These are phyloP conservation scores for Casuarina equisetifolia DNA, from an alignment of 306 rosid genomes.

Conservation along the genomic window DNA sequence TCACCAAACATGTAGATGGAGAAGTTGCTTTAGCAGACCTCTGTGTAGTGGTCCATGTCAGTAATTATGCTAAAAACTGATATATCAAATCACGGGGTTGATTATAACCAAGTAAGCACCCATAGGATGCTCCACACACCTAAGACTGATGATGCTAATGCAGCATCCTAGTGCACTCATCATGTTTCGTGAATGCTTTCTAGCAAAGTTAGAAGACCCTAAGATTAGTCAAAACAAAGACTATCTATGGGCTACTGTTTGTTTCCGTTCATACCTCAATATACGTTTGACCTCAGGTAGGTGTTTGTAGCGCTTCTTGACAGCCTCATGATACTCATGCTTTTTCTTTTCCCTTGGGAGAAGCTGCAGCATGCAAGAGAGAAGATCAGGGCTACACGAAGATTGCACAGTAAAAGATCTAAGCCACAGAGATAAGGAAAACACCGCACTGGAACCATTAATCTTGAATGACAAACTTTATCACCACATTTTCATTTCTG, in stretches of 20 bases:
- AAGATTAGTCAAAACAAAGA: not conserved
- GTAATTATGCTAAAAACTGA: not conserved
- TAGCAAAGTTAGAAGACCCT: not conserved
- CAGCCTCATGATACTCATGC: constrained; percentile 78
- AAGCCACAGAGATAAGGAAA: not conserved
- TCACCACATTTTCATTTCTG: not conserved
- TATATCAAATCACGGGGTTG: not conserved
- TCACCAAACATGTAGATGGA: not conserved
- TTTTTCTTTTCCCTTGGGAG: constrained; percentile 86
- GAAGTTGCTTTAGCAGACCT: not conserved
- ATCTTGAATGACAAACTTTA: not conserved
- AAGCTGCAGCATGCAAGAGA: constrained; percentile 45
- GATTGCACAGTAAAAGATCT: not conserved
- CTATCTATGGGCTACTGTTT: not conserved
- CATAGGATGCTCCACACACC: not conserved
- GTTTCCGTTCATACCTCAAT: constrained; percentile 48
- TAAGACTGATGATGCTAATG: not conserved
- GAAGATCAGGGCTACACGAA: constrained; percentile 10
- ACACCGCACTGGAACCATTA: not conserved
- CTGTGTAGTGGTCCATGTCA: not conserved
- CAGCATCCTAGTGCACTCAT: not conserved
- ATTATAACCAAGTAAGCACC: not conserved
- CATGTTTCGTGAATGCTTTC: not conserved
- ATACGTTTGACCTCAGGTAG: constrained; percentile 88
- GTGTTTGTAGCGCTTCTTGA: constrained; percentile 80